phyloP scores from a whole-genome alignment of 2,329 filamentous ascomycete species.

The Aureobasidium sp. region DNA sequence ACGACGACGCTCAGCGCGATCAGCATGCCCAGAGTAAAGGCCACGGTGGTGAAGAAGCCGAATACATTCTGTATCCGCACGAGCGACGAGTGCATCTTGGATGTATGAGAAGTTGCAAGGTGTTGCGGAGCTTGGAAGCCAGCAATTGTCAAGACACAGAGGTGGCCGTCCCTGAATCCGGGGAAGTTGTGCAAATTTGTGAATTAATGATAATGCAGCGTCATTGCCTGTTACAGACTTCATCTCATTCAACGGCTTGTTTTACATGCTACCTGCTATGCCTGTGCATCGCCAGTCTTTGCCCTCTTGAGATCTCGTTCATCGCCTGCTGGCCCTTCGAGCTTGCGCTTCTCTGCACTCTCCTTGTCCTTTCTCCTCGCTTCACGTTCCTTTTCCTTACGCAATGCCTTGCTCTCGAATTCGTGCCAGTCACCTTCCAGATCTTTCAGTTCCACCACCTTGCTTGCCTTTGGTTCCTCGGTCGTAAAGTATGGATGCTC shows the following conservation, averaged over 20 bases:
- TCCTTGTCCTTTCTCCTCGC: slow-evolving; percentile 40
- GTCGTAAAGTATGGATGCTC: slow-evolving; percentile 80
- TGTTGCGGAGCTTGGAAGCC: background rate
- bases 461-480: slow-evolving; percentile 69
- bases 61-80: slow-evolving; percentile 88
- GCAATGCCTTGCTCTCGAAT: slow-evolving; percentile 90
- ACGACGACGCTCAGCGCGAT: slow-evolving; percentile 76
- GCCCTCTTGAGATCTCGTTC: slow-evolving; percentile 10
- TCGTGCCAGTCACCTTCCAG: slow-evolving; percentile 97
- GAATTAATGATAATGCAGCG: background rate
- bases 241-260: background rate
- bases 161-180: slow-evolving; percentile 3
- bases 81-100: slow-evolving; percentile 75
- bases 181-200: slow-evolving; percentile 1
- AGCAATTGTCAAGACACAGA: background rate
- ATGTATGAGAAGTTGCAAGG: background rate
- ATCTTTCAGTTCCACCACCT: slow-evolving; percentile 73
- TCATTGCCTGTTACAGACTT: background rate
- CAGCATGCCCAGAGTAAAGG: slow-evolving; percentile 69
- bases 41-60: slow-evolving; percentile 94
- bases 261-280: background rate
- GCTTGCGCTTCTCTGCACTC: slow-evolving; percentile 44
- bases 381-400: slow-evolving; percentile 76
- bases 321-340: slow-evolving; percentile 13
- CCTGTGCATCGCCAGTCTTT: slow-evolving; percentile 5